Conservation (phyloP, 2,329 filamentous ascomycete species). For the Colletotrichum musicola region DNA sequence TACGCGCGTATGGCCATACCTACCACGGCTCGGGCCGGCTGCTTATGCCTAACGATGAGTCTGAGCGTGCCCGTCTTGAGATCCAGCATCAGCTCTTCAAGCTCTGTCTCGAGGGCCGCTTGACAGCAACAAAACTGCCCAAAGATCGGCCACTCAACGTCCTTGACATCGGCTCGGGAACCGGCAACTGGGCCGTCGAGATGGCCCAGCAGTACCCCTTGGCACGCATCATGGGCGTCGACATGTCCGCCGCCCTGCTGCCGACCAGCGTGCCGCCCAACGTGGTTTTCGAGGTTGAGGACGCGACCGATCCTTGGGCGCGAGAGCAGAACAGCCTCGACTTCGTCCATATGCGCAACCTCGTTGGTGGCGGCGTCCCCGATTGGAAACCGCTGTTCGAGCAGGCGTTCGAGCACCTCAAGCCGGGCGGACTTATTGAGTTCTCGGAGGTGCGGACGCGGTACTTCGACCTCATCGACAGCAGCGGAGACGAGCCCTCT, state of each 20-base stretch:
- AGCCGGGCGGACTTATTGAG: slow-evolving; percentile 59
- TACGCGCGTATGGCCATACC: slow-evolving; percentile 50
- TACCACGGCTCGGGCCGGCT: slow-evolving; percentile 52
- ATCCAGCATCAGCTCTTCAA: slow-evolving; percentile 52
- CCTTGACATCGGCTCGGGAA: slow-evolving; percentile 58
- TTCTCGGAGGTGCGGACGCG: slow-evolving; percentile 56
- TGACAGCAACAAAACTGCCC: slow-evolving; percentile 49
- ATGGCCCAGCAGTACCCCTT: slow-evolving; percentile 56
- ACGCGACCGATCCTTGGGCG: slow-evolving; percentile 64
- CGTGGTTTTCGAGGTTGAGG: slow-evolving; percentile 69
- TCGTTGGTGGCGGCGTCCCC: slow-evolving; percentile 59
- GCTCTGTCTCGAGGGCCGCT: slow-evolving; percentile 48
- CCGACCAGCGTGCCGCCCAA: slow-evolving; percentile 66
- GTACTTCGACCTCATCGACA: slow-evolving; percentile 55
- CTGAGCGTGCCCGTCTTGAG: slow-evolving; percentile 48
- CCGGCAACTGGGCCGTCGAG: slow-evolving; percentile 58
- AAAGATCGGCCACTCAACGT: slow-evolving; percentile 44
- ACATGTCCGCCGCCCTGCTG: slow-evolving; percentile 56
- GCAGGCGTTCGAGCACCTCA: slow-evolving; percentile 55
- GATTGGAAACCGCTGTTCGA: slow-evolving; percentile 54
- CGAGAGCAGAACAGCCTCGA: slow-evolving; percentile 48
- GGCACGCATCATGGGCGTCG: slow-evolving; percentile 55
- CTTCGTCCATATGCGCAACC: slow-evolving; percentile 58
- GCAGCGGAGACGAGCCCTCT: slow-evolving; percentile 46
- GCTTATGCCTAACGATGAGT: slow-evolving; percentile 50